Evolutionary conservation across 2,329 filamentous ascomycete species (phyloP), one percentile per base, ranked within the genome.

Genomic region (Thielaviopsis ethacetica): DNA sequence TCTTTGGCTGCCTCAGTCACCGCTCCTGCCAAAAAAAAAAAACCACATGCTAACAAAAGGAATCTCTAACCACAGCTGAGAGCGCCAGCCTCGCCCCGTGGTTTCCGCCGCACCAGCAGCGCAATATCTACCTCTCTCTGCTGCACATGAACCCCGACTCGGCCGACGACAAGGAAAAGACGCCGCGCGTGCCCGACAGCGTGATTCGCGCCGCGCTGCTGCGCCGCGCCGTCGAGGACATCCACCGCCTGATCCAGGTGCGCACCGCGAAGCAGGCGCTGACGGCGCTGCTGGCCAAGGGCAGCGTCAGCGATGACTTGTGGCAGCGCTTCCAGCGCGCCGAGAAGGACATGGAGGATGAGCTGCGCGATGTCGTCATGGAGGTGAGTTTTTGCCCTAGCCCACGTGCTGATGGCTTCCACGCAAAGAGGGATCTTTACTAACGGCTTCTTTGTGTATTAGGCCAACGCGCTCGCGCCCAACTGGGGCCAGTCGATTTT

Each of bases 271-370:
- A 97, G 76, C 86, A 88, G 66, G 89, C 93, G 7, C 82, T 95
- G 67, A 85, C 86, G 68, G 80, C 84, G 24, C 75, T 98, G 64
- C 72, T 97, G 65, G 89, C 95, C 72, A 80, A 89, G 63, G 93
- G 93, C 54, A 95, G 89, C 67, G 90, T 98, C 1, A 91, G 93
- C 15, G 93, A 98, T 69, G 93, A 98, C 71, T 73, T 98, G 65
- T 95, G 90, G 86, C 88, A 96, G 75, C 80, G 91, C 47, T 95
- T 97, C 71, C 73, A 84, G 72, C 81, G 89, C 56, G 93, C 91
- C 0, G 93, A 98, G 79, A 91, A 94, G 75, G 93, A 98, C 73
- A 94, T 97, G 77, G 91, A 98, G 73, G 88, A 90, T 65, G 93
- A 98, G 73, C 77, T 98, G 62, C 82, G 88, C 66, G 93, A 98